Evolutionary conservation across 305 asterid genomes (phyloP), one percentile per base, ranked within the genome.

Genomic region (Stenogyne calaminthoides): DNA sequence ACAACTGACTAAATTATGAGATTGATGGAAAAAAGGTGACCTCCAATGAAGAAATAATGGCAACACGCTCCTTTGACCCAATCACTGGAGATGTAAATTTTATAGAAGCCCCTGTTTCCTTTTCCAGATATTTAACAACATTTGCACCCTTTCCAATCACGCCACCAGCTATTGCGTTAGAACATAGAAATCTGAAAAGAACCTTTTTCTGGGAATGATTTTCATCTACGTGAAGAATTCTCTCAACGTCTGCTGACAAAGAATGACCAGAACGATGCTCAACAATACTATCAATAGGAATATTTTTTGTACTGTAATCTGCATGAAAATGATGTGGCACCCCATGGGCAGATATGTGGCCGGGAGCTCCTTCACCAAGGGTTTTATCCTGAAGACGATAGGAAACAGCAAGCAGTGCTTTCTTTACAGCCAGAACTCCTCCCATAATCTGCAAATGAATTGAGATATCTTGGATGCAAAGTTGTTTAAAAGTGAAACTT

Each of bases 21-120:
- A 49, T 62, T 49, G 77, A 49, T 47, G 36, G 39, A 37, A 25
- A 47, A 59, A 8, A 34, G 66, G 37, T 47, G 72, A 88, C 93
- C 87, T 85, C 93, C 67, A 82, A 47, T 1, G 90, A 80, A 80
- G 83, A 82, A 64, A 88, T 82, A 51, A 76, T 82, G 67, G 80
- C 90, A 73, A 85, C 75, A 58, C 90, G 90, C 76, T 88, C 90
- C 66, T 77, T 82, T 18, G 83, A 79, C 57, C 90, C 84, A 42
- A 84, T 39, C 51, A 70, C 75, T 9, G 84, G 86, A 70, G 89
- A 59, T 52, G 85, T 60, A 79, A 88, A 78, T 74, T 73, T 80
- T 77, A 88, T 84, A 47, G 80, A 82, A 79, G 90, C 88, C 64
- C 89, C 89, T 1, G 89, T 88, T 77, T 88, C 90, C 19, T 80